phyloP scores from a whole-genome alignment of 2,329 filamentous ascomycete genomes.

The Rhynchosporium agropyri region DNA sequence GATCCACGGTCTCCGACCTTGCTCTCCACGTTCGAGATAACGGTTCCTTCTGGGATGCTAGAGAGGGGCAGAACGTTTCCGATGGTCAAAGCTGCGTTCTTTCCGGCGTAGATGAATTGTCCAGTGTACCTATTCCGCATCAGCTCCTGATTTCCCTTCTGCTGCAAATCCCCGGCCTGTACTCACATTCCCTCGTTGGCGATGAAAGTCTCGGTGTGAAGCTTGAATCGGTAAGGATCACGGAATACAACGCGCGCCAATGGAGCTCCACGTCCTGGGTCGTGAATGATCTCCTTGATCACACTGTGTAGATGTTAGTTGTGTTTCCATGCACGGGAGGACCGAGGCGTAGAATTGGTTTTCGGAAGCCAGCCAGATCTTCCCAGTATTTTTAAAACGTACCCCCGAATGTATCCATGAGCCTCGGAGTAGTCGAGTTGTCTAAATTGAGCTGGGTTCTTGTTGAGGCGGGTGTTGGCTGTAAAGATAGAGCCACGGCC shows the following conservation, averaged over 20 bases:
- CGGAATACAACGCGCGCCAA: conserved; percentile 92
- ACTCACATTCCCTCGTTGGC: conserved; percentile 97
- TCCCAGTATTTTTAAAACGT: conserved; percentile 47
- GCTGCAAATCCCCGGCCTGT: neutral
- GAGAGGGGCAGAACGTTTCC: conserved; percentile 96
- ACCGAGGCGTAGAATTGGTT: neutral
- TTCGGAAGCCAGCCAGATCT: neutral
- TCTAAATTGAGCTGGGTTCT: conserved; percentile 93
- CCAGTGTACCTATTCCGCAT: conserved; percentile 97
- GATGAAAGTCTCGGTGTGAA: conserved; percentile 98
- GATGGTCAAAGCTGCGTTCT: conserved; percentile 95
- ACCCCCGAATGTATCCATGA: conserved; percentile 94
- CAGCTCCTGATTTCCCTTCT: neutral
- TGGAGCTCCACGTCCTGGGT: conserved; percentile 92
- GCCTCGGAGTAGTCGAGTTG: conserved; percentile 95
- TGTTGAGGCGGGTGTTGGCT: conserved; percentile 88
- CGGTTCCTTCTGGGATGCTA: conserved; percentile 98
- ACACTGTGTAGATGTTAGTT: conserved; percentile 71
- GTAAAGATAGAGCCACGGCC: conserved; percentile 76
- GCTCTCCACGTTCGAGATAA: conserved; percentile 99
- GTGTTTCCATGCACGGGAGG: neutral
- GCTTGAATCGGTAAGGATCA: conserved; percentile 97
- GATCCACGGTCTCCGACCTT: conserved; percentile 96
- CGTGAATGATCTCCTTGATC: conserved; percentile 94
- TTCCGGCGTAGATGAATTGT: conserved; percentile 99